Evolutionary conservation across 2,329 filamentous ascomycete genomes (phyloP).

Genomic region (Paracorniculantispora psalliotae): DNA sequence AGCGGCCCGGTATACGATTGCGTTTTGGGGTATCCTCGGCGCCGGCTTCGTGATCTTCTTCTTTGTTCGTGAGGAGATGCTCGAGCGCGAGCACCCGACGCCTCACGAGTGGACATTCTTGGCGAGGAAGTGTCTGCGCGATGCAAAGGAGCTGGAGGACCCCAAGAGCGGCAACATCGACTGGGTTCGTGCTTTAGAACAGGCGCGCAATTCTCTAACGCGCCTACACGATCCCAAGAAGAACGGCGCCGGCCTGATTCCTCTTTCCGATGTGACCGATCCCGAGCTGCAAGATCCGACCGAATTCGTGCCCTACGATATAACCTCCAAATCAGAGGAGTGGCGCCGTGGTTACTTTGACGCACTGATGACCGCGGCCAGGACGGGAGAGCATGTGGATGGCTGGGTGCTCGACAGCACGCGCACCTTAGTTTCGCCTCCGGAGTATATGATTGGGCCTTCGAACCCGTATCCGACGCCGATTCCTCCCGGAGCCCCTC

Average conservation of each 20-base stretch:
- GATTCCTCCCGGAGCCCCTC: conserved; percentile 57
- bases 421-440: conserved; percentile 62
- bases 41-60: conserved; percentile 58
- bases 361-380: conserved; percentile 70
- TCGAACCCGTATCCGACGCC: conserved; percentile 78
- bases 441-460: conserved; percentile 70
- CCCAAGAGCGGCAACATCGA: conserved; percentile 51
- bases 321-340: conserved; percentile 69
- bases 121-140: conserved; percentile 63
- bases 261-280: conserved; percentile 58
- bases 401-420: conserved; percentile 69
- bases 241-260: conserved; percentile 62
- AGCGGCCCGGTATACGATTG: conserved; percentile 62
- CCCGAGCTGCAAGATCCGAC: conserved; percentile 62
- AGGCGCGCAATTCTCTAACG: conserved; percentile 54
- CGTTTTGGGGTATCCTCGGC: conserved; percentile 59
- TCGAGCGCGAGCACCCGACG: conserved; percentile 73
- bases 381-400: conserved; percentile 74
- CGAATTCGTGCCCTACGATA: conserved; percentile 59
- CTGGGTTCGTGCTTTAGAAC: conserved; percentile 63
- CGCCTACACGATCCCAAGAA: conserved; percentile 63
- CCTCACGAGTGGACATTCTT: conserved; percentile 75
- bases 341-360: conserved; percentile 88
- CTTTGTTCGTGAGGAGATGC: conserved; percentile 65
- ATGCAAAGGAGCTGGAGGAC: conserved; percentile 55